Evolutionary conservation across 306 rosid genomes (phyloP).

Genomic region (Neltuma alba): DNA sequence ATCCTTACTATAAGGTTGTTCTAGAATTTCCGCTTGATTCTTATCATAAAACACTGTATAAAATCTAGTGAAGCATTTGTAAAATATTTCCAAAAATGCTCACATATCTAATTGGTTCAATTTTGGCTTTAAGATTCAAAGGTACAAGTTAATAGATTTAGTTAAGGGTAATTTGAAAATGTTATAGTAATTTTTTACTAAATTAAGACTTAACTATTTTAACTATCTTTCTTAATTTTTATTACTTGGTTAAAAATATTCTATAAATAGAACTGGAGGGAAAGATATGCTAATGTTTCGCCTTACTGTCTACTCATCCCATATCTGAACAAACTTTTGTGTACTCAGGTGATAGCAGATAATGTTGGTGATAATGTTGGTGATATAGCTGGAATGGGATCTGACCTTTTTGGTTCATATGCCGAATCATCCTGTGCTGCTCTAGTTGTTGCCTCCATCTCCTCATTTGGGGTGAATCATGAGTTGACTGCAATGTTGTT

Average conservation of each 20-base stretch:
- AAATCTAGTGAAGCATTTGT: neutral
- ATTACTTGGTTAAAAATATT: neutral
- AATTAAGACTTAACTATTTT: neutral
- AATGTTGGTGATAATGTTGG: constrained; percentile 99
- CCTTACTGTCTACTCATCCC: neutral
- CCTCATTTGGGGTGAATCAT: constrained; percentile 91
- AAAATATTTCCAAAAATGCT: too few relatives aligned
- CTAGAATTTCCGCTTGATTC: neutral
- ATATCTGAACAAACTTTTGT: constrained; percentile 2
- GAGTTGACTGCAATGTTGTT: constrained; percentile 83
- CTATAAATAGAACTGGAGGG: neutral
- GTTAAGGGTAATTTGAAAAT: neutral
- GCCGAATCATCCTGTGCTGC: constrained; percentile 99
- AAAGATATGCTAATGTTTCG: neutral
- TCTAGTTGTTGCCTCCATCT: constrained; percentile 95
- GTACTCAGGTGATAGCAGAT: constrained; percentile 88
- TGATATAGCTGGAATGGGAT: constrained; percentile 98
- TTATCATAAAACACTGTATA: too few relatives aligned
- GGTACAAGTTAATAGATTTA: neutral
- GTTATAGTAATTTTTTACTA: neutral
- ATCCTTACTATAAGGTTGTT: neutral
- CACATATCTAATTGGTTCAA: too few relatives aligned
- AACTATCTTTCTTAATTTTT: neutral
- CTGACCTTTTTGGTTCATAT: constrained; percentile 96
- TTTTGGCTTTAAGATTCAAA: neutral